Evolutionary conservation across 108 stramenopile species (phyloP).

Genomic region (Discostella pseudostelligera): DNA sequence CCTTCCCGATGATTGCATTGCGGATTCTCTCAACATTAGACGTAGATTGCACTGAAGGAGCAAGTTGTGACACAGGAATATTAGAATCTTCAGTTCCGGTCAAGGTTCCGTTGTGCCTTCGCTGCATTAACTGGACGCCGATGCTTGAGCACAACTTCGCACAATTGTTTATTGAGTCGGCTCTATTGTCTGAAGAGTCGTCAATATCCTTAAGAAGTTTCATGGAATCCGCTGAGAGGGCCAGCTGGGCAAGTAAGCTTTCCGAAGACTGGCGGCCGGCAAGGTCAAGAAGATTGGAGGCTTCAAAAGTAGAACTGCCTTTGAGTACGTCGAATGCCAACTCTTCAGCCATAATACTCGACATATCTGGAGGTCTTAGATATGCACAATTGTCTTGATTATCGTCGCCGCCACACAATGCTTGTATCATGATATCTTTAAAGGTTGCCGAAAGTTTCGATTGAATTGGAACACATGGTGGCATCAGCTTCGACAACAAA

Average conservation of each 20-base stretch:
- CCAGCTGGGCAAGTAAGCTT: slow-evolving; percentile 55
- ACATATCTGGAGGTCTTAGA: slow-evolving; percentile 61
- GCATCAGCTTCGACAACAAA: slow-evolving; percentile 58
- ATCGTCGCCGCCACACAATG: slow-evolving; percentile 66
- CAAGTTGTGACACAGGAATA: slow-evolving; percentile 52
- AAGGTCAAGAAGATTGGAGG: slow-evolving; percentile 66
- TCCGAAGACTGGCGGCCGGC: slow-evolving; percentile 57
- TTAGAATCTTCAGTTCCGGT: background rate
- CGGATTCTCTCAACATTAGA: slow-evolving; percentile 30
- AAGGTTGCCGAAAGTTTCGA: slow-evolving; percentile 54
- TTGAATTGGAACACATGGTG: slow-evolving; percentile 68
- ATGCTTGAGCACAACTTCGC: slow-evolving; percentile 7
- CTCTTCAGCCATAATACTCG: slow-evolving; percentile 45
- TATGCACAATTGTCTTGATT: slow-evolving; percentile 49
- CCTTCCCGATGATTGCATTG: slow-evolving; percentile 52
- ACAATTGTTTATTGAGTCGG: slow-evolving; percentile 2
- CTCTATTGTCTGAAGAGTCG: background rate
- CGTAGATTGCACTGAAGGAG: slow-evolving; percentile 69
- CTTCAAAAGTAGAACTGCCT: slow-evolving; percentile 45
- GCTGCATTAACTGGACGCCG: slow-evolving; percentile 6
- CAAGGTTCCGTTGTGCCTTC: background rate
- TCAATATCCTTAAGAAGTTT: slow-evolving; percentile 4
- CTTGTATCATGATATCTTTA: slow-evolving; percentile 52
- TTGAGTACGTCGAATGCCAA: slow-evolving; percentile 49
- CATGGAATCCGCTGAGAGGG: slow-evolving; percentile 37